Percentiles rank a stretch among this genome's conserved stretches.
These are phyloP conservation scores for Ogataea wickerhamii DNA, from an alignment of 805 yeast species.

Conservation along the genomic window DNA sequence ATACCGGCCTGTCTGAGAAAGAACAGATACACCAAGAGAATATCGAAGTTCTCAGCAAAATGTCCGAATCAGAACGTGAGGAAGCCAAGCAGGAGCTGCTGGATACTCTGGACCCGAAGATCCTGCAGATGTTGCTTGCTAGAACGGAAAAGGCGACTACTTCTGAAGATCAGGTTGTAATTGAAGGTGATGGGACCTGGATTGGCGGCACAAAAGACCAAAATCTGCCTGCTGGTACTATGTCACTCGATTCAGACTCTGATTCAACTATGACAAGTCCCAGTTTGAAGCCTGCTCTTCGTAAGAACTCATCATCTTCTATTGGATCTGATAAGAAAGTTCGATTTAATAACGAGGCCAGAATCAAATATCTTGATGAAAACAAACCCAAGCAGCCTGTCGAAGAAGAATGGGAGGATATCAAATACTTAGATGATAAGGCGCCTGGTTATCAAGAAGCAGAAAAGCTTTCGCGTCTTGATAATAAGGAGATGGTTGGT, in stretches of 20 bases:
- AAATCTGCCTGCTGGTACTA: slow-evolving; percentile 11
- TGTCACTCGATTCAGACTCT: slow-evolving; percentile 8
- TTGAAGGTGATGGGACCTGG: slow-evolving; percentile 1
- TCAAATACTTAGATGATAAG: slow-evolving; percentile 45
- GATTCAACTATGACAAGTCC: slow-evolving; percentile 15
- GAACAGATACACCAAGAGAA: slow-evolving; percentile 79
- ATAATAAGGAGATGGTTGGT: slow-evolving; percentile 28
- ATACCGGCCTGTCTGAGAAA: slow-evolving; percentile 48
- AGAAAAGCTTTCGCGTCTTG: slow-evolving; percentile 31
- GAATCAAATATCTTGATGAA: slow-evolving; percentile 27
- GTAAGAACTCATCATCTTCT: slow-evolving; percentile 17
- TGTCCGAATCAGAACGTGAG: slow-evolving; percentile 64
- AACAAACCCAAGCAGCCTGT: slow-evolving; percentile 1
- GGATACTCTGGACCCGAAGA: slow-evolving; percentile 62
- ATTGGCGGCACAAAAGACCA: slow-evolving; percentile 27
- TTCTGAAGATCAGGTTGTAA: slow-evolving; percentile 6
- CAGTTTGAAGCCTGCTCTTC: slow-evolving; percentile 19
- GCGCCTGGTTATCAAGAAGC: slow-evolving; percentile 49
- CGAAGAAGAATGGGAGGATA: slow-evolving; percentile 46
- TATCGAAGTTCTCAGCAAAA: slow-evolving; percentile 51
- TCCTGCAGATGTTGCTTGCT: slow-evolving; percentile 54
- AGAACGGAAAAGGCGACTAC: slow-evolving; percentile 49
- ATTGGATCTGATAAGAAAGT: slow-evolving; percentile 26
- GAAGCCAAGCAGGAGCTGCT: slow-evolving; percentile 65
- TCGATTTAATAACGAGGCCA: slow-evolving; percentile 31